These are phyloP conservation scores for Sclerotinia nivalis DNA, from an alignment of 2,329 filamentous ascomycete species.

Conservation along the genomic window DNA sequence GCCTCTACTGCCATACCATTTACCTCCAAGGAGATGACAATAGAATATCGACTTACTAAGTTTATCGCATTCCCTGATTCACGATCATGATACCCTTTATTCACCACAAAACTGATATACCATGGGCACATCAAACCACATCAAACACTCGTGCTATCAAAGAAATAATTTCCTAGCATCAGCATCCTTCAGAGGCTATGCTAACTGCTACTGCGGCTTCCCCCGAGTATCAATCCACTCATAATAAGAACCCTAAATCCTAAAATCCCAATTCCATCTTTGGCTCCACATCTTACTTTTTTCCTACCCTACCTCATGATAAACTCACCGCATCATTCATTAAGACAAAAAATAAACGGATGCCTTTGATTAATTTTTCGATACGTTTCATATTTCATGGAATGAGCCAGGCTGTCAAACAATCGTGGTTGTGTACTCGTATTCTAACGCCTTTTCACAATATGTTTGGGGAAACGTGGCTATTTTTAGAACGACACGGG, in stretches of 20 bases:
- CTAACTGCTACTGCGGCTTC: not conserved
- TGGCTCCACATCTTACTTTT: not conserved
- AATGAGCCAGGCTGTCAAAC: too few species aligned
- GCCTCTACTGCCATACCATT: not conserved
- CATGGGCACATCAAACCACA: not conserved
- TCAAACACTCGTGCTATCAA: not conserved
- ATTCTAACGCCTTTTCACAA: too few species aligned
- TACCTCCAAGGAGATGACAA: not conserved
- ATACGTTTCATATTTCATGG: too few species aligned
- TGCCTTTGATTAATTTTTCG: too few species aligned
- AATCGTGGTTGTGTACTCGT: too few species aligned
- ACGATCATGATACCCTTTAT: not conserved
- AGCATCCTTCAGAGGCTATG: not conserved
- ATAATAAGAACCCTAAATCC: not conserved
- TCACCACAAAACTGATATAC: not conserved
- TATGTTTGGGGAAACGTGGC: not conserved
- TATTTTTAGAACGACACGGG: constrained; percentile 2
- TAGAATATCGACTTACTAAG: not conserved
- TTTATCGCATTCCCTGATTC: not conserved
- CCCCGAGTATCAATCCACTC: not conserved
- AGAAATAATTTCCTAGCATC: not conserved
- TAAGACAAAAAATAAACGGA: too few species aligned
- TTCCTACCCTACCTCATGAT: too few species aligned
- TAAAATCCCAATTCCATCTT: not conserved
- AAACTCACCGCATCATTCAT: too few species aligned